Conservation (phyloP, 208 protist species). For the Tritrichomonas foetus region DNA sequence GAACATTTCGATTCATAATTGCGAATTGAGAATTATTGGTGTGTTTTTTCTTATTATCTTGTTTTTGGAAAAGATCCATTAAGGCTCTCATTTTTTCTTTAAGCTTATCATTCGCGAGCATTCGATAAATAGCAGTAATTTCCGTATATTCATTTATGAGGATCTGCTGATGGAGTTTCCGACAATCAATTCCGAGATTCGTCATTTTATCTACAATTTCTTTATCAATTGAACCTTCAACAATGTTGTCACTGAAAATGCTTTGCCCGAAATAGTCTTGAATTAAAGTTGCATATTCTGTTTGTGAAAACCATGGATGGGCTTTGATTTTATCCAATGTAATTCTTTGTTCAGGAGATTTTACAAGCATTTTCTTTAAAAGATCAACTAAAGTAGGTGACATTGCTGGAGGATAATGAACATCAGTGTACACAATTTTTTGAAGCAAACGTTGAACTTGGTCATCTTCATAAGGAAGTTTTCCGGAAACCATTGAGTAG, state of each 20-base stretch:
- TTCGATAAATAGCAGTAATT: neutral
- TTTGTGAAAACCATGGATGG: slow-evolving; percentile 25
- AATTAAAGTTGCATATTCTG: no score
- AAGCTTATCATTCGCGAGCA: neutral
- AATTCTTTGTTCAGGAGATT: neutral
- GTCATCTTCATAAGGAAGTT: neutral
- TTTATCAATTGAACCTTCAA: neutral
- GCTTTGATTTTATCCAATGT: neutral
- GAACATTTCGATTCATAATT: no score
- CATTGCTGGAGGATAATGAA: neutral
- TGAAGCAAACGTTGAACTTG: neutral
- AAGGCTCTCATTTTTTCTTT: neutral
- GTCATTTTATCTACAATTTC: neutral
- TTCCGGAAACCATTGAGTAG: neutral
- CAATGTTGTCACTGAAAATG: no score
- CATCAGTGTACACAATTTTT: neutral
- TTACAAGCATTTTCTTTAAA: neutral
- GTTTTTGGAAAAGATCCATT: no score
- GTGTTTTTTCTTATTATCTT: no score
- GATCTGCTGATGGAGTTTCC: neutral
- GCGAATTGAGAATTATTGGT: no score
- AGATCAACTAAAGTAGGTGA: neutral
- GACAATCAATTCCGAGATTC: neutral
- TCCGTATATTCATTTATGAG: neutral
- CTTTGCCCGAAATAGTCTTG: no score